Evolutionary conservation across 257 asterid genomes (phyloP).

Genomic region (Paulownia fortunei): DNA sequence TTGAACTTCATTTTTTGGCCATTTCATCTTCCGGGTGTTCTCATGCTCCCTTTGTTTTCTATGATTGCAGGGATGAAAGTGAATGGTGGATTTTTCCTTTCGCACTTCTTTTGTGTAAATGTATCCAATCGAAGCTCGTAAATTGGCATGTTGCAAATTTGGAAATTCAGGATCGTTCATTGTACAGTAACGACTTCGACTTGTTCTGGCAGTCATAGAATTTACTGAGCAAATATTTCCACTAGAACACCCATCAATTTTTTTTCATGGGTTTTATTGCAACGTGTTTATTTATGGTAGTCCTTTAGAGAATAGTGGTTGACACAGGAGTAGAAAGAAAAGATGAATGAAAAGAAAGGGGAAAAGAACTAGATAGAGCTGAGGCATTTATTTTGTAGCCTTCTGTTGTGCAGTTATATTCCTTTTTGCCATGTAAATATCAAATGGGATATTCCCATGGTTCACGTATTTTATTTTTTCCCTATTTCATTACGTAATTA

Average conservation of each 20-base stretch:
- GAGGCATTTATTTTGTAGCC: conserved; percentile 60
- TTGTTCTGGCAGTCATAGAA: conserved; percentile 90
- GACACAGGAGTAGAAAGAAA: conserved; percentile 62
- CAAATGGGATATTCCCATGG: conserved; percentile 42
- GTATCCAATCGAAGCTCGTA: conserved; percentile 84
- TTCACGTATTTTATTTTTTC: conserved; percentile 2
- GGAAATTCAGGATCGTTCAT: conserved; percentile 93
- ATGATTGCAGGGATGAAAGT: conserved; percentile 86
- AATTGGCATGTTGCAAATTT: conserved; percentile 94
- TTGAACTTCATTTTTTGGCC: neutral
- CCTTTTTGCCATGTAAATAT: conserved; percentile 61
- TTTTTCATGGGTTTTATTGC: conserved; percentile 58
- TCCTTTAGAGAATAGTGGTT: conserved; percentile 49
- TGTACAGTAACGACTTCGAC: conserved; percentile 92
- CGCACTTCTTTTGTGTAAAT: conserved; percentile 83
- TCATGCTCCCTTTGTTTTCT: conserved; percentile 15
- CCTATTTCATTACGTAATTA: conserved; percentile 10
- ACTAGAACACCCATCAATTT: conserved; percentile 66
- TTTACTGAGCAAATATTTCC: conserved; percentile 36
- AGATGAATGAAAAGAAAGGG: conserved; percentile 34
- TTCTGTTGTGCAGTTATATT: conserved; percentile 52
- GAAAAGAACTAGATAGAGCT: conserved; percentile 42
- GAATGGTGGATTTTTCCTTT: conserved; percentile 99
- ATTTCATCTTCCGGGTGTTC: neutral
- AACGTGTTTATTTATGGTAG: conserved; percentile 40